These are phyloP conservation scores for Cruciata laevipes DNA, from an alignment of 257 asterid genomes.

Conservation along the genomic window DNA sequence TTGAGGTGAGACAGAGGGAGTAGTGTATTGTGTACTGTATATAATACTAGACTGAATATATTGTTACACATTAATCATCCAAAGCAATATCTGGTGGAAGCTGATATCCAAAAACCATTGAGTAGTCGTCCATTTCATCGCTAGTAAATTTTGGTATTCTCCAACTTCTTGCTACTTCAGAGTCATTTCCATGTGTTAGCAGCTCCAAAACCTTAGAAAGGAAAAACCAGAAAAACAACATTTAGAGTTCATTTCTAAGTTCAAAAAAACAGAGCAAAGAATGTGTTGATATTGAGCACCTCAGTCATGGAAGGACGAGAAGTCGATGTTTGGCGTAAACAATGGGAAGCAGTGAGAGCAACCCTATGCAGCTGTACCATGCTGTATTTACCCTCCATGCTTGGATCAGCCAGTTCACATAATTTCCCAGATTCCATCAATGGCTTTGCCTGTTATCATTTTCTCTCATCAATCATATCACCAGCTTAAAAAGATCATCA, in stretches of 20 bases:
- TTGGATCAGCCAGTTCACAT: constrained; percentile 63
- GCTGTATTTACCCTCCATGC: constrained; percentile 47
- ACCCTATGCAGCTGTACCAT: constrained; percentile 55
- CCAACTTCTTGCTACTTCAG: constrained; percentile 41
- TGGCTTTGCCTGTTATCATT: constrained; percentile 51
- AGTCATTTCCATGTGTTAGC: constrained; percentile 37
- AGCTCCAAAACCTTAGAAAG: constrained; percentile 46
- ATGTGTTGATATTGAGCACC: constrained; percentile 28
- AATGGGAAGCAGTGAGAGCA: constrained; percentile 63
- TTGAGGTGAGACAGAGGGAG: too few species aligned
- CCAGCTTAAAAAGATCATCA: too few species aligned
- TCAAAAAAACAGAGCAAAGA: background rate
- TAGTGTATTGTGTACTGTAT: background rate
- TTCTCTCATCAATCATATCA: background rate
- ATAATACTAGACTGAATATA: background rate
- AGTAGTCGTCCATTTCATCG: constrained; percentile 80
- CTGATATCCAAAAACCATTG: constrained; percentile 64
- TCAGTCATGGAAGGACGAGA: constrained; percentile 74
- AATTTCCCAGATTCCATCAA: constrained; percentile 71
- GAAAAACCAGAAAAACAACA: background rate
- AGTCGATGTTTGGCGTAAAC: constrained; percentile 55
- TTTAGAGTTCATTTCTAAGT: too few species aligned
- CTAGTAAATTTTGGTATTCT: constrained; percentile 76
- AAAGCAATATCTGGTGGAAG: constrained; percentile 56
- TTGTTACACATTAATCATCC: constrained; percentile 38